phyloP scores from a whole-genome alignment of 768 basidiomycete genomes.

The Suillus brevipes region DNA sequence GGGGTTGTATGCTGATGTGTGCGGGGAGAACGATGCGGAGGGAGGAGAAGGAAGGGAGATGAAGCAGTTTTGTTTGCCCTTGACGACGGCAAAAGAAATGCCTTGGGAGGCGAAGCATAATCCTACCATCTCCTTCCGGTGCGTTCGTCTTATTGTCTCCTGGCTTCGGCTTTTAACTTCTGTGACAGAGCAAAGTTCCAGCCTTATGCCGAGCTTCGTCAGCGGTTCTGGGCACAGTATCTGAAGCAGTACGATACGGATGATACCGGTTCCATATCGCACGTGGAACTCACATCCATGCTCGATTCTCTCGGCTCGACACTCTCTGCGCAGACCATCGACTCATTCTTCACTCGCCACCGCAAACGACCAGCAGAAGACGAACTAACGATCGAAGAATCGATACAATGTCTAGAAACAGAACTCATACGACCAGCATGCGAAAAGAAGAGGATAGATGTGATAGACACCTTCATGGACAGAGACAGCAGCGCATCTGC shows the following conservation, averaged over 20 bases:
- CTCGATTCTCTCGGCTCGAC: constrained; percentile 97
- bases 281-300: constrained; percentile 90
- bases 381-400: constrained; percentile 77
- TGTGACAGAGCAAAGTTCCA: constrained; percentile 82
- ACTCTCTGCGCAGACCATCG: constrained; percentile 73
- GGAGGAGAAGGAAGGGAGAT: constrained; percentile 48
- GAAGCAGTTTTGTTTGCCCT: constrained; percentile 68
- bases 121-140: constrained; percentile 68
- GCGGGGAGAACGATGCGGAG: constrained; percentile 38
- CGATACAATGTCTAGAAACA: constrained; percentile 80
- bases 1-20: constrained; percentile 41
- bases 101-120: constrained; percentile 73
- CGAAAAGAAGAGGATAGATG: constrained; percentile 69
- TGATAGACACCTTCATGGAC: constrained; percentile 43
- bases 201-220: constrained; percentile 88
- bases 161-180: background rate
- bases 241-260: constrained; percentile 89
- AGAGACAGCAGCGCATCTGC: constrained; percentile 46
- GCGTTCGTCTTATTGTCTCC: constrained; percentile 28
- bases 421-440: constrained; percentile 73
- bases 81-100: constrained; percentile 61
- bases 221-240: constrained; percentile 88
- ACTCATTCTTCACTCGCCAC: constrained; percentile 76
- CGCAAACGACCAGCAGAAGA: constrained; percentile 64
- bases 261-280: constrained; percentile 71